Evolutionary conservation across 345 rosid species (phyloP), one percentile per base, ranked within the genome.

Genomic region (Pistacia integerrima): DNA sequence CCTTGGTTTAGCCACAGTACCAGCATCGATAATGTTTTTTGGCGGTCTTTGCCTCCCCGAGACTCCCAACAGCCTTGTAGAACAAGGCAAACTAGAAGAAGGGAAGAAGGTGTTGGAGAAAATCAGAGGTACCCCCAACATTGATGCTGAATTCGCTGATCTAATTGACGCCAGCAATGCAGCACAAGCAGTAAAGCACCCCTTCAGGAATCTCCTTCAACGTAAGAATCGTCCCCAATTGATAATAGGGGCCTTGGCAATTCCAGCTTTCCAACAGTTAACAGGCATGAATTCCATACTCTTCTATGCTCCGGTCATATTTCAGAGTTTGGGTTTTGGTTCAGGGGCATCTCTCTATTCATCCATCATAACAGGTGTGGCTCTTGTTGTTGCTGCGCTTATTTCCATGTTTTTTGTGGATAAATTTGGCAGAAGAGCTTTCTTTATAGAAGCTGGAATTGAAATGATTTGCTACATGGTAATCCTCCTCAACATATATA

Each of bases 271-370:
- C 70, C 98, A 92, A 70, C 96, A 94, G 72, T 84, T 94, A 56
- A 94, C 97, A 0, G 97, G 94, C 28, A 94, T 87, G 89, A 92
- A 92, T 80, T 92, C 95, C 16, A 92, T 94, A 66, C 86, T 94
- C 70, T 94, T 92, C 79, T 94, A 94, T 70, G 96, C 96, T 67
- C 97, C 96, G 0, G 94, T 92, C 70, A 84, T 94, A 79, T 92
- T 91, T 69, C 98, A 94, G 76, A 94, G 90, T 77, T 76, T 94
- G 69, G 97, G 98, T 7, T 88, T 94, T 28, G 97, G 97, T 56
- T 88, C 93, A 0, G 86, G 78, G 0, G 89, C 98, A 11, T 74
- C 98, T 22, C 89, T 94, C 13, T 82, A 84, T 54, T 89, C 97
- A 0, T 85, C 97, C 17, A 70, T 87, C 22, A 73, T 92, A 8